Evolutionary conservation across 441 rosid genomes (phyloP).

Genomic region (Metrosideros polymorpha): DNA sequence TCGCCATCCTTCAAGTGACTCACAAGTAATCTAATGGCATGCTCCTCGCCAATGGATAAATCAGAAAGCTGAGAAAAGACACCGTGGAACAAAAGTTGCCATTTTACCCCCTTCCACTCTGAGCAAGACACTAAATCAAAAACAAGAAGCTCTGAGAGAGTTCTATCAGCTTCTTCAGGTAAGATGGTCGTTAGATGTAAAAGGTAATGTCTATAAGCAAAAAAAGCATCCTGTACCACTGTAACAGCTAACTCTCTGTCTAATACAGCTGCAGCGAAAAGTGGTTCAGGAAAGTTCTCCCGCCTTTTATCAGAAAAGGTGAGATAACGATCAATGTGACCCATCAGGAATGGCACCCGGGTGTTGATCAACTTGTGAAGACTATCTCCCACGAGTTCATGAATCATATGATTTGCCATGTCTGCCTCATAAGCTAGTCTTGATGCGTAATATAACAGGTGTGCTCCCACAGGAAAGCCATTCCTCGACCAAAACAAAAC

Average conservation of each 20-base stretch:
- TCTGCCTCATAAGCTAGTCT: conserved; percentile 37
- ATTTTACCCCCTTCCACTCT: conserved; percentile 19
- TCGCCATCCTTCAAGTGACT: conserved; percentile 26
- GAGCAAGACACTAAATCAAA: conserved; percentile 22
- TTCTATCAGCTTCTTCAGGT: conserved; percentile 12
- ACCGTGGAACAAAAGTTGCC: conserved; percentile 12
- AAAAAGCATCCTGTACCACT: conserved; percentile 31
- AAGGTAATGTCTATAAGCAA: conserved; percentile 32
- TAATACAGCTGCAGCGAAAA: conserved; percentile 10
- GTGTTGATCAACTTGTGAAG: conserved; percentile 7
- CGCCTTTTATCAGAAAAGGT: conserved; percentile 13
- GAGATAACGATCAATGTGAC: conserved; percentile 31
- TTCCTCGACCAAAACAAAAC: conserved; percentile 28
- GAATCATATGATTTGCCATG: conserved; percentile 12
- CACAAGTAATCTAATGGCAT: conserved; percentile 28
- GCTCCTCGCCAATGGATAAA: conserved; percentile 18
- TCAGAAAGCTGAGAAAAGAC: conserved; percentile 32
- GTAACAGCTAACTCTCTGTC: conserved; percentile 12
- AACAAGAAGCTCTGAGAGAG: conserved; percentile 20
- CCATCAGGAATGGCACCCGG: conserved; percentile 15
- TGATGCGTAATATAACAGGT: conserved; percentile 26
- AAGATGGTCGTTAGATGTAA: not conserved
- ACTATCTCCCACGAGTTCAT: conserved; percentile 2
- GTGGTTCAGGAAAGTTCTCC: conserved; percentile 3
- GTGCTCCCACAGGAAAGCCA: conserved; percentile 34